Conservation (phyloP, 78 protist genomes). For the Speleostelium caveatum region DNA sequence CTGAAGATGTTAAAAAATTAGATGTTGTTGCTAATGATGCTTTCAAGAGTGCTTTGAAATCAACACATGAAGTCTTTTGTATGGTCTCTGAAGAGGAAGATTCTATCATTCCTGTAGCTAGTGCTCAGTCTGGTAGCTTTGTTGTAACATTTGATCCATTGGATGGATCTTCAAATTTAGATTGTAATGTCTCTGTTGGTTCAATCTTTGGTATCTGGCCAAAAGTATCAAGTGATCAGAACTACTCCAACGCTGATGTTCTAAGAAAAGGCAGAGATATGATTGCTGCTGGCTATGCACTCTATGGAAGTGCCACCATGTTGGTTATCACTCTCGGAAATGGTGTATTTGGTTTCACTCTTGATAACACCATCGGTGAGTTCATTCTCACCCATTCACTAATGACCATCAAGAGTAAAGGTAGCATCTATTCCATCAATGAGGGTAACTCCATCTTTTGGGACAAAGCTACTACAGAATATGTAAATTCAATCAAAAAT, state of each 20-base stretch:
- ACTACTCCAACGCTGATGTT: slow-evolving; percentile 27
- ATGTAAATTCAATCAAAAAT: slow-evolving; percentile 57
- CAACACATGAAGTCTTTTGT: slow-evolving; percentile 64
- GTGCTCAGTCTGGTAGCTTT: slow-evolving; percentile 37
- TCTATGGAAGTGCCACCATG: slow-evolving; percentile 89
- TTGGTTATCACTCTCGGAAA: slow-evolving; percentile 83
- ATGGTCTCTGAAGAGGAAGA: slow-evolving; percentile 84
- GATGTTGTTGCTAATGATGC: slow-evolving; percentile 83
- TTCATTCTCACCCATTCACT: slow-evolving; percentile 88
- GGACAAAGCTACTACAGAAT: slow-evolving; percentile 59
- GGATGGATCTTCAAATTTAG: slow-evolving; percentile 90
- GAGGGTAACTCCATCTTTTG: slow-evolving; percentile 92
- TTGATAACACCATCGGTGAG: slow-evolving; percentile 89
- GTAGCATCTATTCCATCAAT: slow-evolving; percentile 94
- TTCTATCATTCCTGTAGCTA: slow-evolving; percentile 47
- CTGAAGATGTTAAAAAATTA: slow-evolving; percentile 80
- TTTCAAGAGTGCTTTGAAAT: slow-evolving; percentile 51
- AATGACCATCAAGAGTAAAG: slow-evolving; percentile 70
- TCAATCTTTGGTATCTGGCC: slow-evolving; percentile 92
- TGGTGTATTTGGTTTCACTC: slow-evolving; percentile 79
- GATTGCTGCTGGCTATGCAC: slow-evolving; percentile 86
- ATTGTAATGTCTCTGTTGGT: slow-evolving; percentile 89
- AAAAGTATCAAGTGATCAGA: slow-evolving; percentile 14
- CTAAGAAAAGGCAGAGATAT: slow-evolving; percentile 79
- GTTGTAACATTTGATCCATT: slow-evolving; percentile 90